These are phyloP conservation scores for Cucurbita argyrosperma DNA, from an alignment of 306 rosid genomes.

Conservation along the genomic window DNA sequence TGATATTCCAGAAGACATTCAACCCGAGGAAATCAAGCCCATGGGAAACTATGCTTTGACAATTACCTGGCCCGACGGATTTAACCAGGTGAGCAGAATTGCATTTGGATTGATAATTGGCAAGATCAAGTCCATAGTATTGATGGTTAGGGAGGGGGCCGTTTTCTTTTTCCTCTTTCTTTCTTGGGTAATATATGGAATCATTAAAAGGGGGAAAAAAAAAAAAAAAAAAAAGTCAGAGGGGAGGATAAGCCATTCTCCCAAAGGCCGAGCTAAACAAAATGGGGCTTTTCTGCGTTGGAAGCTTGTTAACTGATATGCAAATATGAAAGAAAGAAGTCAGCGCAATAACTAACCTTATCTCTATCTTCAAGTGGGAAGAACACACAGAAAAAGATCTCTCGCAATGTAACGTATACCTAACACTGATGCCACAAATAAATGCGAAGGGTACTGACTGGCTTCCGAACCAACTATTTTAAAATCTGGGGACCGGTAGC, in stretches of 20 bases:
- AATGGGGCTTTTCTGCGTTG: not conserved
- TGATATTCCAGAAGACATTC: conserved; percentile 78
- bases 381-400: conserved; percentile 1
- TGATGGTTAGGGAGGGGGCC: not conserved
- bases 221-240: not conserved
- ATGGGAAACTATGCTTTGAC: conserved; percentile 94
- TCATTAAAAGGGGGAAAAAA: not conserved
- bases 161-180: not conserved
- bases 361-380: conserved; percentile 6
- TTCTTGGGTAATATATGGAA: not conserved
- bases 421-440: conserved; percentile 2
- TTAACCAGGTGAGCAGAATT: conserved; percentile 59
- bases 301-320: not conserved
- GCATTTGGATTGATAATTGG: not conserved
- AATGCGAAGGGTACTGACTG: not conserved
- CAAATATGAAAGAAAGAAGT: not conserved
- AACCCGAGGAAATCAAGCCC: conserved; percentile 86
- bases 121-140: not conserved
- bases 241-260: not conserved
- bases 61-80: conserved; percentile 90
- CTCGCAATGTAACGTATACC: not conserved
- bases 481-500: conserved; percentile 4
- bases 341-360: conserved; percentile 6
- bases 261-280: not conserved
- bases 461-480: conserved; percentile 4